Base-by-base conservation (phyloP, 2,329 filamentous ascomycete genomes). In the Thielaviopsis ethacetica region DNA sequence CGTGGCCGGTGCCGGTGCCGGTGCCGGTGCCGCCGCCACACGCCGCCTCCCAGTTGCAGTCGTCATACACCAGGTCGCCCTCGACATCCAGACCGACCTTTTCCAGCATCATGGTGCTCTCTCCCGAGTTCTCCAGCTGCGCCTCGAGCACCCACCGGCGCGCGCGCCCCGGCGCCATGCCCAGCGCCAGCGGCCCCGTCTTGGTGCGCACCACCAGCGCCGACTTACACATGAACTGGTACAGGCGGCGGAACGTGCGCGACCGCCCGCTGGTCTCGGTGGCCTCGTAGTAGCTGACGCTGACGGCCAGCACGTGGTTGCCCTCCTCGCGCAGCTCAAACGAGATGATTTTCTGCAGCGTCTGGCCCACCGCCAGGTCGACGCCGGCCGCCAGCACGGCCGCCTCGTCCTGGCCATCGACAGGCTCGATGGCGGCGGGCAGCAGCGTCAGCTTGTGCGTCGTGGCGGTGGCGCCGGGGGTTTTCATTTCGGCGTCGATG, bases 271-370 rank as follows among this genome's bases (percentile, higher is more conserved):
- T 80, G 19, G 79, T 82, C 65, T 86, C 75, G n/a, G 79, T 80
- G 0, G 87, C 90, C 71, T 97, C 91, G 58, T 90, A 94, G 72
- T 97, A 97, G 64, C 86, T 91, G 61, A 97, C 87, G 58, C 89
- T 96, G 62, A 97, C 91, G 6, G 88, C 89, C 7, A 98, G 77
- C 13, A 96, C 88, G 70, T 98, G 91, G 65, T 88, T 91, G 0
- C 93, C 93, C 68, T 96, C 91, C 68, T 97, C 91, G 66, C 91
- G 93, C 41, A 98, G 77, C 66, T 95, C 88, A 68, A 95, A 94
- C 44, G 81, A 79, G 9, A 97, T 80, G 24, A 95, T 85, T 62
- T 81, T 84, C 70, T 97, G 91, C 54, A 95, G 67, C 27, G 88
- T 91, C 54, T 81, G 75, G 2, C 82, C 84, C 0, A 81, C 73